Base-by-base conservation (phyloP, 495 filamentous ascomycete genomes). In the Cairneyella variabilis region DNA sequence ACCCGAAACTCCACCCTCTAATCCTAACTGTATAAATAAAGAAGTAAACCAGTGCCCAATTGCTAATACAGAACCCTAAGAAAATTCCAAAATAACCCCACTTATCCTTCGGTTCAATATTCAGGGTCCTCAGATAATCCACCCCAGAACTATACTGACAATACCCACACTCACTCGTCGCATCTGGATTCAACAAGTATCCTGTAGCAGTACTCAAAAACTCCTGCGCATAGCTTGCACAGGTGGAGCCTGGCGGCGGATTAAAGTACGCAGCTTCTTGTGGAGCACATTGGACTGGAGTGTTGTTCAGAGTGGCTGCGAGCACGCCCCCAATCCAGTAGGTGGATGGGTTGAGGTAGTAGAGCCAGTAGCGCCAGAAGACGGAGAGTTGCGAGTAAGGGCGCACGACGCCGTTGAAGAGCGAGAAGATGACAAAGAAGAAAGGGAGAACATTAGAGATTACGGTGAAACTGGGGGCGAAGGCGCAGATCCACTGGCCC, bases 41-140 rank as follows among this genome's bases (percentile, higher is more conserved):
- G 72, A 95, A 91, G 67, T 91, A 92, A 0, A 95, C 85, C 40
- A 92, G 73, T 34, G 71, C 63, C 83, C 85, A 92, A 61, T 92
- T 92, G 48, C 79, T 83, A 18, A 91, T 74, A 25, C 84, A 84
- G 67, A 91, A 91, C 1, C 77, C 81, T 28, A 89, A 47, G 72
- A 91, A 91, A 50, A 92, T 86, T 2, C 87, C 89, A 61, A 90
- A 88, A 63, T 90, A 78, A 39, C 77, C 64, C 86, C 87, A 90
- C 71, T 87, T 86, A 26, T 67, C 41, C 18, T 64, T 67, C 1
- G 72, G 69, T n/a, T 76, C 56, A 37, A 95, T 78, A 57, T 91
- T 90, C 39, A 95, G 63, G 0, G 75, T 79, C 0, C 59, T 32
- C 65, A 92, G 77, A 55, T 90, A 96, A 65, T 91, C 77, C 17